Base-by-base conservation (phyloP, 495 filamentous ascomycete species). In the Chaetomidium leptoderma region DNA sequence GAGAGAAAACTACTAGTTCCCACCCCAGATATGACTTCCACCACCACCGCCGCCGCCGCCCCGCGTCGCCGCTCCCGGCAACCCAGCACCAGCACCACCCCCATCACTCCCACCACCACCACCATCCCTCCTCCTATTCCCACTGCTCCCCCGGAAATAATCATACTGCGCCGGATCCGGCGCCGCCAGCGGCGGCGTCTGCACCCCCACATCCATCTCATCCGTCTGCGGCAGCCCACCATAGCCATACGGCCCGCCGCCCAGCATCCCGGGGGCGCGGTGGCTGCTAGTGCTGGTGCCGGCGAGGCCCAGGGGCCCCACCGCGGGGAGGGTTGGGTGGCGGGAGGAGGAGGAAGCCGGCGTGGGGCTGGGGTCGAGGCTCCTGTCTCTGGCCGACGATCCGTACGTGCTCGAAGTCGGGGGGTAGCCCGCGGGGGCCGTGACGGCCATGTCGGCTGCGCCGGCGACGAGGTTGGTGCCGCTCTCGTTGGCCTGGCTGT, bases 241-340 rank as follows among this genome's bases (percentile, higher is more conserved):
- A 59, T 83, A 83, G 8, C 80, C 80, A 37, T 73, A 64, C 14
- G 79, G 78, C 9, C 79, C 79, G 29, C 78, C 78, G 32, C 79
- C 79, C 13, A 80, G 63, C 65, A 76, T 76, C 24, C 71, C 72
- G 17, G 66, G 70, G 48, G 57, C 56, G 7, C 56, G 37, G 4
- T 32, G 9, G 39, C 19, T 19, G 17, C 21, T n/a, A n/a, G n/a
- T n/a, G n/a, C n/a, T 36, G 35, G 14, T 23, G 8, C 23, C 23
- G 14, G 6, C 6, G 4, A n/a, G n/a, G n/a, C 8, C 52, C 4
- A 16, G 24, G 7, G 9, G 1, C 4, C 40, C 23, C 4, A 19
- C 40, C 0, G 21, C 19, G 4, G 19, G 11, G 21, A 44, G 7
- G 7, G 19, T 16, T 1, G 23, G 13, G 23, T 44, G 19, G 6